phyloP scores from a whole-genome alignment of 331 rosid species.

The Spiraea crenata region DNA sequence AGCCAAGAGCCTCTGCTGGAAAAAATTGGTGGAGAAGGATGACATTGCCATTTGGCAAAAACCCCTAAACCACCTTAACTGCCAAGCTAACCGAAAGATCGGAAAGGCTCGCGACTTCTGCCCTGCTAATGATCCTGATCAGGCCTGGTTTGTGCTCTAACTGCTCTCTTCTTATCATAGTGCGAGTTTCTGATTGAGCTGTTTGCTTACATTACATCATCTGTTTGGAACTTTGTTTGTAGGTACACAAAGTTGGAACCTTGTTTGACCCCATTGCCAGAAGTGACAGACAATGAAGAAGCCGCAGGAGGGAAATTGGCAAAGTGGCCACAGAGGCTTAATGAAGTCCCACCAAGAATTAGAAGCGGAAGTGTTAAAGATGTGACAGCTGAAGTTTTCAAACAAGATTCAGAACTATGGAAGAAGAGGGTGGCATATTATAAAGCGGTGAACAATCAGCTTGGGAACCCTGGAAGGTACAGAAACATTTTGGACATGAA shows the following conservation, averaged over 20 bases:
- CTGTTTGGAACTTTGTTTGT: constrained; percentile 1
- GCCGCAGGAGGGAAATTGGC: constrained; percentile 64
- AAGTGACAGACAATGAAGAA: constrained; percentile 50
- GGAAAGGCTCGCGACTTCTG: constrained; percentile 44
- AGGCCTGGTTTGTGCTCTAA: constrained; percentile 51
- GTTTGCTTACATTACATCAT: neutral
- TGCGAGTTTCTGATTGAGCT: no score
- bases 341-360: constrained; percentile 71
- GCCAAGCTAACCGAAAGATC: constrained; percentile 41
- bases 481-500: constrained; percentile 83
- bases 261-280: constrained; percentile 69
- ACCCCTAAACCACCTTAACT: constrained; percentile 56
- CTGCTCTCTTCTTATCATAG: neutral
- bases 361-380: constrained; percentile 52
- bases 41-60: constrained; percentile 88
- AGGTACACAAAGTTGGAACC: constrained; percentile 75
- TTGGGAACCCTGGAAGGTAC: constrained; percentile 63
- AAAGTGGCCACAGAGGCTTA: constrained; percentile 69
- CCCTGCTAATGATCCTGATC: constrained; percentile 44
- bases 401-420: constrained; percentile 55
- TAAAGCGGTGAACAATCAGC: constrained; percentile 46
- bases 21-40: constrained; percentile 49
- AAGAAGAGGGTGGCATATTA: constrained; percentile 61
- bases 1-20: constrained; percentile 77
- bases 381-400: constrained; percentile 37